phyloP scores from a whole-genome alignment of 805 yeast species.

The Torulaspora gathmanii region DNA sequence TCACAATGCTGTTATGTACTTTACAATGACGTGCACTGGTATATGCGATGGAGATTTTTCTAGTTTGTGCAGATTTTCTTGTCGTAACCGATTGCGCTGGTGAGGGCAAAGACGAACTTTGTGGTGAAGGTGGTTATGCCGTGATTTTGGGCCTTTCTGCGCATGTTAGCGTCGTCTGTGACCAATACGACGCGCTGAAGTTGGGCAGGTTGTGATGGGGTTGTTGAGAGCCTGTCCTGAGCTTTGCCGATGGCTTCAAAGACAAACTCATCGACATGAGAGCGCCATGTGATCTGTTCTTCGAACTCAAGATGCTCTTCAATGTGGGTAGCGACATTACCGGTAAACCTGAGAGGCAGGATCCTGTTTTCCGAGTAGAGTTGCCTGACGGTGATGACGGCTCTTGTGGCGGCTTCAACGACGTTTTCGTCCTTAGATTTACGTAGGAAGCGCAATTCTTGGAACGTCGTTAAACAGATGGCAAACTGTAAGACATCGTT shows the following conservation, averaged over 20 bases:
- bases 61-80: constrained; percentile 24
- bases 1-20: constrained; percentile 16
- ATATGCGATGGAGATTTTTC: constrained; percentile 20
- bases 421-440: constrained; percentile 65
- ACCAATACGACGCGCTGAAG: constrained; percentile 59
- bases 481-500: constrained; percentile 53
- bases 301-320: constrained; percentile 71
- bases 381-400: constrained; percentile 67
- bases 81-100: constrained; percentile 26
- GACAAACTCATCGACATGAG: constrained; percentile 63
- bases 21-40: constrained; percentile 20
- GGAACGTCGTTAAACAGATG: constrained; percentile 70
- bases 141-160: constrained; percentile 47
- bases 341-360: constrained; percentile 60
- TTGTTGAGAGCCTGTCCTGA: constrained; percentile 27
- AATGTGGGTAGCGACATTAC: constrained; percentile 58
- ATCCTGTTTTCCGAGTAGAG: constrained; percentile 52
- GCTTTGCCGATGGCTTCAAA: constrained; percentile 47
- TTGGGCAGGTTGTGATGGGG: constrained; percentile 30
- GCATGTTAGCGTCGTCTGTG: constrained; percentile 72
- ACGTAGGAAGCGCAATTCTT: constrained; percentile 64
- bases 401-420: constrained; percentile 77
- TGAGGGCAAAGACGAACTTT: constrained; percentile 33
- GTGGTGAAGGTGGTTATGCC: constrained; percentile 34
- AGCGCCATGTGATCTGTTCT: constrained; percentile 63